Base-by-base conservation (phyloP, 2,329 filamentous ascomycete genomes). In the Clarireedia monteithiana region DNA sequence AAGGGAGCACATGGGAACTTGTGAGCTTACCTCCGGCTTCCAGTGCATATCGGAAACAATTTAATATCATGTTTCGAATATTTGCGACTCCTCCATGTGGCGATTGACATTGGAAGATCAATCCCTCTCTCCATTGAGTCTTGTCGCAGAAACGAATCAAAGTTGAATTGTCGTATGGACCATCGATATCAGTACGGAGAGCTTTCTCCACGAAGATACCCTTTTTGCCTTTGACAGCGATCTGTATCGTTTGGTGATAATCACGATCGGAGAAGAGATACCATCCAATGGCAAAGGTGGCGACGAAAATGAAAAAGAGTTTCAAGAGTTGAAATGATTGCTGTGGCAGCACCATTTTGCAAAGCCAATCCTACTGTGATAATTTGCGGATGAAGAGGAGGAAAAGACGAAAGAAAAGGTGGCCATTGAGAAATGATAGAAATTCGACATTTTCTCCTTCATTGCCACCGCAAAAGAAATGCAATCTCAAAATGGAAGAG, bases 21-120 rank as follows among this genome's bases (percentile, higher is more conserved):
- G 27, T 10, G 2, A 0, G 64, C 5, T 4, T 65, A 45, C 62
- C 71, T 12, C 71, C 72, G 30, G 65, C 71, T 50, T 67, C 64
- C 40, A 74, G 72, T 4, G 72, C 69, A 52, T 72, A 74, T 14
- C 72, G 67, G 6, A 74, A 62, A 60, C 72, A 74, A 50, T 72
- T 73, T 6, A 74, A 59, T 12, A 74, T 70, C 58, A 71, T 70
- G 54, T 73, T 72, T 34, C 72, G 66, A 46, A 74, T 62, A 65
- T 73, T 72, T 27, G 69, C 71, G 42, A 74, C 66, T 17, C 71
- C 71, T 40, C 72, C 72, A 39, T 70, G 68, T 56, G 71, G 70
- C 10, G 67, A 68, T 50, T 73, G 69, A 60, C 72, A 74, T 38
- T 64, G 71, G 51, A 74, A 74, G 1, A 74, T 56, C 14, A 74